These are phyloP conservation scores for Asterophora parasitica DNA, from an alignment of 768 basidiomycete genomes.

Conservation along the genomic window DNA sequence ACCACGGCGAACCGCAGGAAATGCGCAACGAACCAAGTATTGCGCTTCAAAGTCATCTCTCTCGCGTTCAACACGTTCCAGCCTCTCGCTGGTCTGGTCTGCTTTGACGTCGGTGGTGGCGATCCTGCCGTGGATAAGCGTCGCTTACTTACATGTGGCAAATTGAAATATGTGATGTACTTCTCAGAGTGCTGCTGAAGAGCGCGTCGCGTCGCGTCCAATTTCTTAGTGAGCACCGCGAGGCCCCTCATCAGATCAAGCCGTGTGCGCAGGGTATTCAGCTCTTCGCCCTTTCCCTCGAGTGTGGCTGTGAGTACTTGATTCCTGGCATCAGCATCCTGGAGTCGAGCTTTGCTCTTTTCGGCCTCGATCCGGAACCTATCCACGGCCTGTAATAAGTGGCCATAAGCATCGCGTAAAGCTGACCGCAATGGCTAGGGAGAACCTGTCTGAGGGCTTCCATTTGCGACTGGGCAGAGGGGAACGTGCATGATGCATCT, in stretches of 20 bases:
- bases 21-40: conserved; percentile 14
- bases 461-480: too few species aligned
- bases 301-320: conserved; percentile 16
- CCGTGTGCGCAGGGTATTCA: conserved; percentile 16
- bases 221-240: conserved; percentile 10
- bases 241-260: conserved; percentile 7
- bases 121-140: conserved; percentile 1
- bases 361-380: conserved; percentile 21
- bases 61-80: conserved; percentile 9
- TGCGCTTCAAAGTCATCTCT: conserved; percentile 13
- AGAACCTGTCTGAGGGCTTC: conserved; percentile 13
- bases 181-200: conserved; percentile 9
- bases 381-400: conserved; percentile 18
- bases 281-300: conserved; percentile 19
- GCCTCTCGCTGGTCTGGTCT: conserved; percentile 14
- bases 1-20: neutral
- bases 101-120: conserved; percentile 12
- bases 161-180: conserved; percentile 1
- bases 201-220: conserved; percentile 5
- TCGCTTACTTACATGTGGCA: neutral
- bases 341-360: conserved; percentile 20
- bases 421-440: neutral
- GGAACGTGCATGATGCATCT: too few species aligned
- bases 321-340: conserved; percentile 22
- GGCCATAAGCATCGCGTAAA: neutral